These are phyloP conservation scores for Ormosia emarginata DNA, from an alignment of 306 rosid species.

Conservation along the genomic window DNA sequence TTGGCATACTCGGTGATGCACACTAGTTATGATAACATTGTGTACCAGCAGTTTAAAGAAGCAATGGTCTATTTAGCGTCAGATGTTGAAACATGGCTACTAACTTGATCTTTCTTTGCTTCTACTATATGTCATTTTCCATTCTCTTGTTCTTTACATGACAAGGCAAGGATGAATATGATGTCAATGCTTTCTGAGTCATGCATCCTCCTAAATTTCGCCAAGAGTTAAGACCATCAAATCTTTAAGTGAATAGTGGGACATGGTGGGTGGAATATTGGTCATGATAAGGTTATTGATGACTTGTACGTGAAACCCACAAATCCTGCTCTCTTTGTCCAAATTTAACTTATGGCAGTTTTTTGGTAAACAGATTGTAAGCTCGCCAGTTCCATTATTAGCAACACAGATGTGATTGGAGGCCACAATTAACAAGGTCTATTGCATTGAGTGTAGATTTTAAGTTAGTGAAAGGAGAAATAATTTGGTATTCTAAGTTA, in stretches of 20 bases:
- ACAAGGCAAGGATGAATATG: background rate
- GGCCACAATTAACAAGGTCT: background rate
- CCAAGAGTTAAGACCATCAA: background rate
- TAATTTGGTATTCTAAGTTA: too few species aligned
- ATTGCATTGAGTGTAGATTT: background rate
- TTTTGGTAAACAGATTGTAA: background rate
- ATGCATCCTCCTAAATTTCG: background rate
- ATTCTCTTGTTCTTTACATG: background rate
- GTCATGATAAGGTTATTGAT: background rate
- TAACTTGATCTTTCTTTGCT: background rate
- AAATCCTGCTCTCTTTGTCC: background rate
- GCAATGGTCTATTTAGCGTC: background rate
- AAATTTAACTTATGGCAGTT: background rate
- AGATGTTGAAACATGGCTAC: background rate
- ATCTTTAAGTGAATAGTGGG: background rate
- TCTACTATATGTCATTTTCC: background rate
- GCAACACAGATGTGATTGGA: background rate
- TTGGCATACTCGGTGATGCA: background rate
- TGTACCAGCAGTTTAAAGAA: background rate
- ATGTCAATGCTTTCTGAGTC: background rate
- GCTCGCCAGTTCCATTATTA: background rate
- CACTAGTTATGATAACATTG: background rate
- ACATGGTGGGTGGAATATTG: background rate
- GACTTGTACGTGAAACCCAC: background rate
- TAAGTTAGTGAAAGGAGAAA: too few species aligned